phyloP scores from a whole-genome alignment of 2,329 filamentous ascomycete species.

The Coniella vitis region DNA sequence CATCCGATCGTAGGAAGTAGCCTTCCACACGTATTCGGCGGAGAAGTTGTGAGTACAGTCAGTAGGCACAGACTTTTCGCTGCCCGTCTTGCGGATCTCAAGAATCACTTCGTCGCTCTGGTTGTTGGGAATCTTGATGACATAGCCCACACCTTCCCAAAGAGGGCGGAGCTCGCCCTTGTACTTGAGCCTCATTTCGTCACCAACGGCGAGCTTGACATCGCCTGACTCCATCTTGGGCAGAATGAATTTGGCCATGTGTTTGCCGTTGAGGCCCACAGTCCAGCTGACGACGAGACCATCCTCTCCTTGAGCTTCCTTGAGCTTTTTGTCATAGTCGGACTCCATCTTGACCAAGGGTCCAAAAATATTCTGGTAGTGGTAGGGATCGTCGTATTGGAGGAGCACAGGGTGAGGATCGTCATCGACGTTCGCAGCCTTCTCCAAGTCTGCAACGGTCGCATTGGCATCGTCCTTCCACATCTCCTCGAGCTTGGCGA shows the following conservation, averaged over 20 bases:
- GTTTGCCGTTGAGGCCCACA: slow-evolving; percentile 92
- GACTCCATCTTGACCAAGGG: slow-evolving; percentile 98
- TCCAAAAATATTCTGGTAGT: slow-evolving; percentile 98
- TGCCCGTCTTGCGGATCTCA: slow-evolving; percentile 87
- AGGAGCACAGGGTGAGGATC: slow-evolving; percentile 88
- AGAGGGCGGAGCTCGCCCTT: slow-evolving; percentile 84
- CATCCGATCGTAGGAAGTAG: slow-evolving; percentile 98
- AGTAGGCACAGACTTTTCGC: slow-evolving; percentile 91
- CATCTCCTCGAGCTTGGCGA: slow-evolving; percentile 93
- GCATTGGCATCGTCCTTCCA: slow-evolving; percentile 94
- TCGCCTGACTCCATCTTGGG: slow-evolving; percentile 97
- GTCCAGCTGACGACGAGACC: slow-evolving; percentile 93
- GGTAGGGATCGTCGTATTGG: slow-evolving; percentile 93
- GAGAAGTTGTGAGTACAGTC: slow-evolving; percentile 98
- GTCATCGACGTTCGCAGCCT: slow-evolving; percentile 85
- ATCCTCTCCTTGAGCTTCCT: slow-evolving; percentile 96
- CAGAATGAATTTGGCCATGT: slow-evolving; percentile 88
- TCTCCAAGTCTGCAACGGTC: slow-evolving; percentile 86
- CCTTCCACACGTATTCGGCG: slow-evolving; percentile 99
- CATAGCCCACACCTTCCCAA: slow-evolving; percentile 98
- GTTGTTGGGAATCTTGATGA: slow-evolving; percentile 99
- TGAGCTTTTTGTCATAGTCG: slow-evolving; percentile 97
- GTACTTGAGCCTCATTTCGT: slow-evolving; percentile 97
- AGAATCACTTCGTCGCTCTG: slow-evolving; percentile 96
- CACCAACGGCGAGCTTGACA: slow-evolving; percentile 94